phyloP scores from a whole-genome alignment of 129 eudicot species.

The Lactuca saligna region DNA sequence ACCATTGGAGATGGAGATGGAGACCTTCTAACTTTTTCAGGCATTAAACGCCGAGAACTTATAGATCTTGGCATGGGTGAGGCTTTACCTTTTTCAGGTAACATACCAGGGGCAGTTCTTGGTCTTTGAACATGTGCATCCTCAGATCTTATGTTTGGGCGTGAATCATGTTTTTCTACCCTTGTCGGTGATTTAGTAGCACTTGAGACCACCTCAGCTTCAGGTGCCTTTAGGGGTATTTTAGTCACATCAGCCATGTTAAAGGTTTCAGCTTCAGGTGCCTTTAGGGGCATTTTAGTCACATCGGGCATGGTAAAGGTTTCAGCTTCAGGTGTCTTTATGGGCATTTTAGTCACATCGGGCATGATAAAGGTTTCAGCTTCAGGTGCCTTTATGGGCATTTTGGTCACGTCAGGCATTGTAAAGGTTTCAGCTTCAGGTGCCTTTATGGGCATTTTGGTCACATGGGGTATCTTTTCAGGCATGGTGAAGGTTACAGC shows the following conservation, averaged over 20 bases:
- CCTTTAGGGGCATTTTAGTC: neutral
- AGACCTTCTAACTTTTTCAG: constrained; percentile 21
- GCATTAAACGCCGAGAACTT: constrained; percentile 21
- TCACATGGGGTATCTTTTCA: neutral
- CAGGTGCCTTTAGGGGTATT: neutral
- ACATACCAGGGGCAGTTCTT: constrained; percentile 36
- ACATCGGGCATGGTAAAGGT: neutral
- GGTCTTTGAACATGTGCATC: constrained; percentile 33
- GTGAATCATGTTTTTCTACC: constrained; percentile 16
- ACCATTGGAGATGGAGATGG: constrained; percentile 25
- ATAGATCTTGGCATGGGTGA: constrained; percentile 36
- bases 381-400: neutral
- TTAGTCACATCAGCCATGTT: neutral
- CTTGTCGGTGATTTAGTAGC: constrained; percentile 16
- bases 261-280: neutral
- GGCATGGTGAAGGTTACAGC: constrained; percentile 18
- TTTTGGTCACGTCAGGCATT: constrained; percentile 24
- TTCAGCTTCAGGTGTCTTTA: neutral
- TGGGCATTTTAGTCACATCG: neutral
- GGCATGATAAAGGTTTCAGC: neutral
- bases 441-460: neutral
- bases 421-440: constrained; percentile 29
- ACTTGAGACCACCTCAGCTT: constrained; percentile 4
- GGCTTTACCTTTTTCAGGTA: constrained; percentile 40
- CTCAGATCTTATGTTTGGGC: constrained; percentile 11